phyloP scores from a whole-genome alignment of 2,329 filamentous ascomycete species.

The Clonostachys rhizophaga region DNA sequence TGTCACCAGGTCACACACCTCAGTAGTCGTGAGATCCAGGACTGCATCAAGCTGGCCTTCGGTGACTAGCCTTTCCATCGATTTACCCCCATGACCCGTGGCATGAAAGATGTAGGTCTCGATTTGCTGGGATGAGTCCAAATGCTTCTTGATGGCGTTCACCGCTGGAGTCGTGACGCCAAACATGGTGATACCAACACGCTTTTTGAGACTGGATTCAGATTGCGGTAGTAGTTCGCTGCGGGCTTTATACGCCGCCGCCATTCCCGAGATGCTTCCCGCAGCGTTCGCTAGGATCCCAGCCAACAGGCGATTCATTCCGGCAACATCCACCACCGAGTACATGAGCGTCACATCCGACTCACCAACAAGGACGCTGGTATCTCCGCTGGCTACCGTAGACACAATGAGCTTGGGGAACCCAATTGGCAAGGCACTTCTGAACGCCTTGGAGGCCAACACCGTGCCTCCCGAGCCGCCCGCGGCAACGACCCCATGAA shows the following conservation, averaged over 20 bases:
- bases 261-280: neutral
- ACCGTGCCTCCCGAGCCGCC: constrained; percentile 62
- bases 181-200: constrained; percentile 68
- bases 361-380: constrained; percentile 59
- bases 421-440: constrained; percentile 54
- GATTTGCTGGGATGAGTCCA: constrained; percentile 38
- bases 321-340: constrained; percentile 66
- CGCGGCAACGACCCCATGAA: constrained; percentile 54
- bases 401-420: constrained; percentile 68
- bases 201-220: constrained; percentile 17
- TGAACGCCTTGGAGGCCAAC: constrained; percentile 57
- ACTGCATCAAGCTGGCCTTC: constrained; percentile 59
- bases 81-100: constrained; percentile 62
- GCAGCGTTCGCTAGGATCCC: neutral
- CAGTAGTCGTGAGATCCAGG: constrained; percentile 68
- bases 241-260: neutral
- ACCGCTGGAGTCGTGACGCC: constrained; percentile 68
- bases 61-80: constrained; percentile 61
- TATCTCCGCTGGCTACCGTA: constrained; percentile 65
- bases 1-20: constrained; percentile 59
- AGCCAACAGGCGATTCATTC: constrained; percentile 54
- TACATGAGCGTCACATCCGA: constrained; percentile 68
- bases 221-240: neutral
- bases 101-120: constrained; percentile 67
- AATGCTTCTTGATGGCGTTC: constrained; percentile 43